Conservation (phyloP, 2,329 filamentous ascomycete species). For the Phyllachora maydis region DNA sequence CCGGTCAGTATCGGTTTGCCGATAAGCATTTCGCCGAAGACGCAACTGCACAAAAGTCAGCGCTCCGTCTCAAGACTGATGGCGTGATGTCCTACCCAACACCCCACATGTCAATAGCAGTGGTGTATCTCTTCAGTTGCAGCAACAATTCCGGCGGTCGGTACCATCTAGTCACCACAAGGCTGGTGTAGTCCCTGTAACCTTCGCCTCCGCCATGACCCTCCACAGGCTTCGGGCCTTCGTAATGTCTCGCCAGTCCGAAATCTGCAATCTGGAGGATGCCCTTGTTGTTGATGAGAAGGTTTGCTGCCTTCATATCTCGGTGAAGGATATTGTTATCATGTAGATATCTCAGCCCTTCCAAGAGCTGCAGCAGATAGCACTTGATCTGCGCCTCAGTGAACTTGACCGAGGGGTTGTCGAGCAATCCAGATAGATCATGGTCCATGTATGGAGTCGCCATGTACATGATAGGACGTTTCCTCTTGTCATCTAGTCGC, state of each 20-base stretch:
- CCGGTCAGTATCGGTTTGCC: slow-evolving; percentile 84
- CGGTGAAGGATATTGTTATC: slow-evolving; percentile 78
- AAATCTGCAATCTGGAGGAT: slow-evolving; percentile 96
- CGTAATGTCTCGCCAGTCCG: slow-evolving; percentile 81
- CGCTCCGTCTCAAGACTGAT: slow-evolving; percentile 3
- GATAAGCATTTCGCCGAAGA: slow-evolving; percentile 94
- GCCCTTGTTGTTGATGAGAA: slow-evolving; percentile 86
- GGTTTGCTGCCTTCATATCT: slow-evolving; percentile 97
- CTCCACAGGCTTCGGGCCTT: slow-evolving; percentile 57
- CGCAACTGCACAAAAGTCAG: slow-evolving; percentile 39
- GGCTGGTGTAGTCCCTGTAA: slow-evolving; percentile 77
- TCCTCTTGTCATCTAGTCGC: slow-evolving; percentile 54
- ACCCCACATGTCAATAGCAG: slow-evolving; percentile 95
- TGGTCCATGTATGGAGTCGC: slow-evolving; percentile 98
- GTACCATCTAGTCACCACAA: slow-evolving; percentile 96
- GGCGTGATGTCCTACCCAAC: slow-evolving; percentile 48
- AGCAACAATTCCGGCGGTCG: slow-evolving; percentile 82
- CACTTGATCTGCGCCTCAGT: slow-evolving; percentile 90
- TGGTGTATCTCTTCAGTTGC: slow-evolving; percentile 79
- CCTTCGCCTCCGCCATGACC: slow-evolving; percentile 71
- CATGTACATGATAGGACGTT: slow-evolving; percentile 89
- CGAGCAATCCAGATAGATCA: slow-evolving; percentile 88
- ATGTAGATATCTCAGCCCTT: slow-evolving; percentile 80
- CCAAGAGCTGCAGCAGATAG: slow-evolving; percentile 83
- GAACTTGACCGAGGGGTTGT: slow-evolving; percentile 80